phyloP scores from a whole-genome alignment of 2,329 filamentous ascomycete genomes.

The Sporothrix mexicana region DNA sequence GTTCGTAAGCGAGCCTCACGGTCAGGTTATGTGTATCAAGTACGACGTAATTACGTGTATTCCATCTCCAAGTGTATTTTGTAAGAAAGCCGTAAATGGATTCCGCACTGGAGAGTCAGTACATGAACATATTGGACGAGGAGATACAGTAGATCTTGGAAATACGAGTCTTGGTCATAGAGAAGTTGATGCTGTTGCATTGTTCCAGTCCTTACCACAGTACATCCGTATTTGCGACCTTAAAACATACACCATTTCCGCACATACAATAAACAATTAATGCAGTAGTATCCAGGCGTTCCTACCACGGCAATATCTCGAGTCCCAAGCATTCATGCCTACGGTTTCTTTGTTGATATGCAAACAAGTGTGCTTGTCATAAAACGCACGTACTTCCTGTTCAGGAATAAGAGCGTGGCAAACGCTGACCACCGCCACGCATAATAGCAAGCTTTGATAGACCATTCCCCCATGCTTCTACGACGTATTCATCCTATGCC shows the following conservation, averaged over 20 bases:
- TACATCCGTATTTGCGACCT: not conserved
- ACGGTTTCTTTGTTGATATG: not conserved
- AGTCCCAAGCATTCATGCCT: not conserved
- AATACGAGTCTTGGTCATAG: not conserved
- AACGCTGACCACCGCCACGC: conserved; percentile 1
- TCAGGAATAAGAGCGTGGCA: not conserved
- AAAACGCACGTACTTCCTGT: not conserved
- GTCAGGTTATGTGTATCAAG: too few species aligned
- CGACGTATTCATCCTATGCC: too few species aligned
- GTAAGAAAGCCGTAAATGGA: too few species aligned
- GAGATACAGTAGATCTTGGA: too few species aligned
- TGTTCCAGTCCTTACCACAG: too few species aligned
- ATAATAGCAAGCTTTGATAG: not conserved
- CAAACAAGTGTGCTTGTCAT: not conserved
- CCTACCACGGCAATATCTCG: not conserved
- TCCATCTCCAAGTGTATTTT: too few species aligned
- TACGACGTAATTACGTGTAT: too few species aligned
- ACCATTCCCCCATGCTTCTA: not conserved
- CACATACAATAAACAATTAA: not conserved
- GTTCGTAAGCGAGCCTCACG: not conserved
- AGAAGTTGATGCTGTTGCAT: not conserved
- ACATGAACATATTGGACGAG: not conserved
- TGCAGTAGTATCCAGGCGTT: not conserved
- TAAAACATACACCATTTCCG: not conserved
- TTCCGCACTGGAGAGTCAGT: not conserved